These are phyloP conservation scores for Lasiosphaeria miniovina DNA, from an alignment of 495 filamentous ascomycete species.

Conservation along the genomic window DNA sequence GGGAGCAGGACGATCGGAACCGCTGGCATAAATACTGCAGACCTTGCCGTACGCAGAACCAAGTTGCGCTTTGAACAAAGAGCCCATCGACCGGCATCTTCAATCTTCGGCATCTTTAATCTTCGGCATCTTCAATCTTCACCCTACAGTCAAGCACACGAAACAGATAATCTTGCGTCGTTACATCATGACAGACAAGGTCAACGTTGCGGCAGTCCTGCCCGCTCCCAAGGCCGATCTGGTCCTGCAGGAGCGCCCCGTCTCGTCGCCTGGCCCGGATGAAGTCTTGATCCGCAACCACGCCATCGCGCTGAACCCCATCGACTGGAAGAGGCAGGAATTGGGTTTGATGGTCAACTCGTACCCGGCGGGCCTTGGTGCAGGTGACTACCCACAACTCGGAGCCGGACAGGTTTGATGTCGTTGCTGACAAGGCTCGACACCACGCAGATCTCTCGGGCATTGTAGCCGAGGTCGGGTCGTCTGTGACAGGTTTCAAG, in stretches of 20 bases:
- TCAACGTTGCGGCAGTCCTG: not conserved
- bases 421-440: not conserved
- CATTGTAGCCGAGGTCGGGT: slow-evolving; percentile 47
- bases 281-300: slow-evolving; percentile 41
- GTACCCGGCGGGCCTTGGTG: slow-evolving; percentile 52
- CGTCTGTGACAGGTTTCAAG: slow-evolving; percentile 42
- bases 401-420: not conserved
- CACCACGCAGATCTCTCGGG: slow-evolving; percentile 49
- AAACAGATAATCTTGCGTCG: too few species aligned
- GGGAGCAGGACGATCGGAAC: too few species aligned
- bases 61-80: too few species aligned
- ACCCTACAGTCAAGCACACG: too few species aligned
- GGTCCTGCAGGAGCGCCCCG: slow-evolving; percentile 29
- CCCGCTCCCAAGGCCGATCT: slow-evolving; percentile 14
- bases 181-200: too few species aligned
- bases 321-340: slow-evolving; percentile 48
- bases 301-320: slow-evolving; percentile 43
- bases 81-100: too few species aligned
- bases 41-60: too few species aligned
- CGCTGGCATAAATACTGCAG: too few species aligned
- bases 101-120: too few species aligned
- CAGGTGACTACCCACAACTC: slow-evolving; percentile 6
- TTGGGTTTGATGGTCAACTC: slow-evolving; percentile 27
- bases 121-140: too few species aligned
- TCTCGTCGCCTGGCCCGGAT: slow-evolving; percentile 29